A percentile compares a stretch with the other conserved stretches of the same genome.
These are phyloP conservation scores for Jamesozyma spencerorum DNA, from an alignment of 805 yeast species.

Conservation along the genomic window DNA sequence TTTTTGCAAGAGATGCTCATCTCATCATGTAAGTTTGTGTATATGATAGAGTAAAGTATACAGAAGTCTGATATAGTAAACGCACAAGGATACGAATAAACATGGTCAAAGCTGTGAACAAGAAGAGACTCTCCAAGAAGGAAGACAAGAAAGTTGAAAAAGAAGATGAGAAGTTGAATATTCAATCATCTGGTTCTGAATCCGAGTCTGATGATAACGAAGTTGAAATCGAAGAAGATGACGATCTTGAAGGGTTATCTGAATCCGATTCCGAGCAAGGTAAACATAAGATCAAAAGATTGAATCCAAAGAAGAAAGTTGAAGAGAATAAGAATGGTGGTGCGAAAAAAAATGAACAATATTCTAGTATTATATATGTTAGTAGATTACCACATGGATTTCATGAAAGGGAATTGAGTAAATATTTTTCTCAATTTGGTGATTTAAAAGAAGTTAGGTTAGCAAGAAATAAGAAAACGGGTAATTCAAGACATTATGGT, in stretches of 20 bases:
- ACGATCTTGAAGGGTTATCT: conserved; percentile 26
- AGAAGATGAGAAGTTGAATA: conserved; percentile 17
- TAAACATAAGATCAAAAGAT: conserved; percentile 24
- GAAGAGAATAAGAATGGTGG: conserved; percentile 14
- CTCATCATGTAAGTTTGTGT: conserved; percentile 3
- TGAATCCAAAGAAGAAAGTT: conserved; percentile 21
- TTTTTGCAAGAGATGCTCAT: conserved; percentile 4
- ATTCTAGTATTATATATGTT: conserved; percentile 68
- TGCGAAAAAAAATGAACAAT: conserved; percentile 19
- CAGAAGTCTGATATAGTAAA: neutral
- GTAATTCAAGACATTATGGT: conserved; percentile 85
- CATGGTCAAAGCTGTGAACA: conserved; percentile 8
- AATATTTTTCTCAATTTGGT: conserved; percentile 88
- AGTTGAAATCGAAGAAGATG: conserved; percentile 23
- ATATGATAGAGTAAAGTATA: neutral
- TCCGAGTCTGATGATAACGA: conserved; percentile 22
- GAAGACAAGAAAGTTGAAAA: conserved; percentile 24
- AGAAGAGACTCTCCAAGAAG: neutral
- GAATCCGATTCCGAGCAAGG: conserved; percentile 27
- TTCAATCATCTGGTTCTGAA: conserved; percentile 22
- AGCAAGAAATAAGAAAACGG: conserved; percentile 84
- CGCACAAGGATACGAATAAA: conserved; percentile 2
- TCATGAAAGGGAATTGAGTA: conserved; percentile 64
- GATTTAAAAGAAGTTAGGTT: conserved; percentile 66
- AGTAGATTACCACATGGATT: conserved; percentile 92